phyloP scores from a whole-genome alignment of 768 basidiomycete genomes.

The Tubosaeta brunneosetosa region DNA sequence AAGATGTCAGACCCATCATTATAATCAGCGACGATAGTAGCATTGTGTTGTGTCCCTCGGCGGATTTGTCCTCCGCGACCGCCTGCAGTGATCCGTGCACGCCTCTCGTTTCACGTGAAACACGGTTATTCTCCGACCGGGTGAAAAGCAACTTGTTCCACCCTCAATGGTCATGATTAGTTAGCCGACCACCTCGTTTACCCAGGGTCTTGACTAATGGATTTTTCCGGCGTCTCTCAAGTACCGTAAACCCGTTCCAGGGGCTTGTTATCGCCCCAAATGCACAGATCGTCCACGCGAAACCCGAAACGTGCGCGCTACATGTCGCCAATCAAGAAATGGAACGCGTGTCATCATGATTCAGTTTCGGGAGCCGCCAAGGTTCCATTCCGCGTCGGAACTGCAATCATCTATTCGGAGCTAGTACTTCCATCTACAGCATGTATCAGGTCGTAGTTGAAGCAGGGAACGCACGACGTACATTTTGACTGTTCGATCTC shows the following conservation, averaged over 20 bases:
- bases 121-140: not conserved
- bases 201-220: not conserved
- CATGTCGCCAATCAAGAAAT: not conserved
- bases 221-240: not conserved
- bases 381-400: not conserved
- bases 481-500: slow-evolving; percentile 92
- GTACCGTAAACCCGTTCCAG: not conserved
- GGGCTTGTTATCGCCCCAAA: not conserved
- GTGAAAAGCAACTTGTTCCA: not conserved
- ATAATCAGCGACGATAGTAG: too few relatives aligned
- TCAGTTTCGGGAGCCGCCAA: not conserved
- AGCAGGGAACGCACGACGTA: slow-evolving; percentile 35
- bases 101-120: not conserved
- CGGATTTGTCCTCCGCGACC: too few relatives aligned
- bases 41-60: too few relatives aligned
- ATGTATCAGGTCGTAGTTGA: not conserved
- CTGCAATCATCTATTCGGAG: not conserved
- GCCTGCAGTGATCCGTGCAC: not conserved
- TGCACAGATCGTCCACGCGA: not conserved
- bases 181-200: not conserved
- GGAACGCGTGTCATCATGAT: not conserved
- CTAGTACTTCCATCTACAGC: slow-evolving; percentile 30
- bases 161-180: too few relatives aligned
- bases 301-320: not conserved
- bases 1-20: not conserved